These are phyloP conservation scores for Karstenula rhodostoma DNA, from an alignment of 2,329 filamentous ascomycete species.

Conservation along the genomic window DNA sequence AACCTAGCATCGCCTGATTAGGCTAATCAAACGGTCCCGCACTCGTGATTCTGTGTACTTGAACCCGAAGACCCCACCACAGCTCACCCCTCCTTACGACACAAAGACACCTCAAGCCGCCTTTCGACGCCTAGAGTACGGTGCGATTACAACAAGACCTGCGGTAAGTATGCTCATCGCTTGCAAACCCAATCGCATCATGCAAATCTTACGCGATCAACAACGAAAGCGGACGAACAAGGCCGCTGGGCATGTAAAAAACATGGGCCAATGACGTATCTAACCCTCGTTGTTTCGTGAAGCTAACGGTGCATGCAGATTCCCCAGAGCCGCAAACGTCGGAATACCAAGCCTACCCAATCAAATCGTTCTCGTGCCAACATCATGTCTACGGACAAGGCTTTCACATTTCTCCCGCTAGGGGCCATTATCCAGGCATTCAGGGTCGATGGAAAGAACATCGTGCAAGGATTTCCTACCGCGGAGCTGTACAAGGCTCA, in stretches of 20 bases:
- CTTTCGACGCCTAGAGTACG: not conserved
- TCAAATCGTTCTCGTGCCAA: not conserved
- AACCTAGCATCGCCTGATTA: slow-evolving; percentile 39
- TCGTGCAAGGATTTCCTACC: slow-evolving; percentile 85
- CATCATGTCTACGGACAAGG: slow-evolving; percentile 42
- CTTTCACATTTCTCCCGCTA: slow-evolving; percentile 72
- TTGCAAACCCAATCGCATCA: not conserved
- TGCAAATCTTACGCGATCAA: slow-evolving; percentile 1
- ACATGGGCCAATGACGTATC: not conserved
- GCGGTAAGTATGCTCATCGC: not conserved
- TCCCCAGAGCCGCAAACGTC: not conserved
- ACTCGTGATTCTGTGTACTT: slow-evolving; percentile 4
- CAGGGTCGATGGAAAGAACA: slow-evolving; percentile 78
- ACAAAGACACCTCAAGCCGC: not conserved
- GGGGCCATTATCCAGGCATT: slow-evolving; percentile 85
- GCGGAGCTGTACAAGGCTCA: slow-evolving; percentile 75
- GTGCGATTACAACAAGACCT: not conserved
- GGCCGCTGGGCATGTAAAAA: not conserved
- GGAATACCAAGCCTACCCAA: not conserved
- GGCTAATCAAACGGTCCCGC: slow-evolving; percentile 38
- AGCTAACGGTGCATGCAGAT: slow-evolving; percentile 6
- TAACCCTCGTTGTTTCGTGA: not conserved
- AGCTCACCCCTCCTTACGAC: not conserved
- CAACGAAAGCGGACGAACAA: not conserved
- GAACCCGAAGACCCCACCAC: not conserved